Evolutionary conservation across 176 grass and related monocot genomes (phyloP), one percentile per base, ranked within the genome.

Genomic region (Musa schizocarpa): DNA sequence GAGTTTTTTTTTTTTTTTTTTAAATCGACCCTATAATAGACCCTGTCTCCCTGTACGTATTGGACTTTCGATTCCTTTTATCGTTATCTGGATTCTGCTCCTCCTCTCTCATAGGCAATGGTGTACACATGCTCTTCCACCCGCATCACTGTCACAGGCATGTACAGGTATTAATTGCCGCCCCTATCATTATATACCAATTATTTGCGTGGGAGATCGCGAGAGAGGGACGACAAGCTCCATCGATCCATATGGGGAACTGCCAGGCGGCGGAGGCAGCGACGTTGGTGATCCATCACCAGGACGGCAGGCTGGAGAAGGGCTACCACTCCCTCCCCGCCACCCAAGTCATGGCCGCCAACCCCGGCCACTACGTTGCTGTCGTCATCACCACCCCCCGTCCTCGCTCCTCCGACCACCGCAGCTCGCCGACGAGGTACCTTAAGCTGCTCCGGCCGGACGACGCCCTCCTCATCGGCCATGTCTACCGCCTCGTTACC

Each of bases 391-490:
- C 82, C 74, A 13, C 84, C 11, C 27, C 80, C 2, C 65, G 77
- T 25, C 17, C 81, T 8, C 27, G 80, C 9, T 68, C 77, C 29
- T 8, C 43, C 26, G 22, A 27, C 27, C 52, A 49, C 8, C 62
- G 49, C 20, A 25, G 26, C 25, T 5, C 21, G 48, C 50, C 89
- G 9, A 81, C 92, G 9, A 89, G 90, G 90, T 87, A 91, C 80
- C 90, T 99, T 34, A 99, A 99, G 86, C 73, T 99, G 58, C 95
- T 99, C 84, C 88, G 95, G 53, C 95, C 95, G 10, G 88, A 99
- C 71, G 95, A 99, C 72, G 94, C 86, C 19, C 89, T 99, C 66
- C 54, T 85, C 48, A 80, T 98, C 75, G 88, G 88, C 86, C 84
- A 81, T 85, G 88, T 89, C 82, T 93, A 98, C 78, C 88, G 88